These are phyloP conservation scores for Cercophora samala DNA, from an alignment of 495 filamentous ascomycete species.

Conservation along the genomic window DNA sequence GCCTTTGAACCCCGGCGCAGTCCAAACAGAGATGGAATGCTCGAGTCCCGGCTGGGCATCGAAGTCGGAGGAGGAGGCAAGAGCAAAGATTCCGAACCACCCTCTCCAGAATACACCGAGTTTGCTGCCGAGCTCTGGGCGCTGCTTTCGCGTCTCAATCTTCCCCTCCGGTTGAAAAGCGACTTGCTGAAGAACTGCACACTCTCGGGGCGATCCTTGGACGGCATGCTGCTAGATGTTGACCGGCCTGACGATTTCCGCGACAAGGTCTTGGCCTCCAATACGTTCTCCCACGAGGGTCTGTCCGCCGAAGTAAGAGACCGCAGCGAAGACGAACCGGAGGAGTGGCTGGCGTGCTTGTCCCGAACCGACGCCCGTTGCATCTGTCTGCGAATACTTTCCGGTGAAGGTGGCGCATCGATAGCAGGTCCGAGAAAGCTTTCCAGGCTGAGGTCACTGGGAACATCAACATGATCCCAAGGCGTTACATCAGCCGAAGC, in stretches of 20 bases:
- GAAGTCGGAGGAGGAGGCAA: constrained; percentile 22
- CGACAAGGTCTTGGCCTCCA: constrained; percentile 42
- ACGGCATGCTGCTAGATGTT: constrained; percentile 42
- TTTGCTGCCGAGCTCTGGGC: constrained; percentile 38
- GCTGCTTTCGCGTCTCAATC: constrained; percentile 42
- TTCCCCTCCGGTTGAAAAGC: constrained; percentile 47
- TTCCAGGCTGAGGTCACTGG: constrained; percentile 24
- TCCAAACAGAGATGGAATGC: constrained; percentile 42
- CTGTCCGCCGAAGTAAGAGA: constrained; percentile 40
- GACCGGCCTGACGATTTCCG: constrained; percentile 51
- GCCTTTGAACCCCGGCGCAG: constrained; percentile 38
- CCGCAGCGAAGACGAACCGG: constrained; percentile 46
- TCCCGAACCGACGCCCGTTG: constrained; percentile 45
- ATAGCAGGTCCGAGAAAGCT: constrained; percentile 47
- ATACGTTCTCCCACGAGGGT: constrained; percentile 43
- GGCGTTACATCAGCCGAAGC: constrained; percentile 3
- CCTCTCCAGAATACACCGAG: constrained; percentile 41
- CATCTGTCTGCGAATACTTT: constrained; percentile 51
- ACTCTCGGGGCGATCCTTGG: constrained; percentile 51
- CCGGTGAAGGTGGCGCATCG: constrained; percentile 53
- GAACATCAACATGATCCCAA: constrained; percentile 5
- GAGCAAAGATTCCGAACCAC: constrained; percentile 25
- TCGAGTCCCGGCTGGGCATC: constrained; percentile 35
- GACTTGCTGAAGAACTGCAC: constrained; percentile 53
- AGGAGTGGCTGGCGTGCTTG: constrained; percentile 47